Evolutionary conservation across 148 eudicot genomes (phyloP).

Genomic region (Vaccinium myrtillus): DNA sequence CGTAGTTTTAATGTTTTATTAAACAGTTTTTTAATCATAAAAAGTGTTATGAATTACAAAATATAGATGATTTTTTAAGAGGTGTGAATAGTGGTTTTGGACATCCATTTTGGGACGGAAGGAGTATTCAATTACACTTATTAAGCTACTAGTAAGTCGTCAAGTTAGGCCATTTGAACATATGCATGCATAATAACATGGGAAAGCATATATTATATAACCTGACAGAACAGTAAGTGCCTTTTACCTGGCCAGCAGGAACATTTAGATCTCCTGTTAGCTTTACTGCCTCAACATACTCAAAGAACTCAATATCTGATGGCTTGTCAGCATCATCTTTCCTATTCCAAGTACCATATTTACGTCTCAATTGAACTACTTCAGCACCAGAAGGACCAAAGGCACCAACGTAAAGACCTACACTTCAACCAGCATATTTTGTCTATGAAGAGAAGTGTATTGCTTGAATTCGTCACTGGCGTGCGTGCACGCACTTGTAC

Average conservation of each 20-base stretch:
- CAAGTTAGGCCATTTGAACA: background rate
- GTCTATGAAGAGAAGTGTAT: background rate
- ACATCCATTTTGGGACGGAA: too few species aligned
- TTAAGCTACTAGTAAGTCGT: background rate
- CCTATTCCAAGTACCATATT: slow-evolving; percentile 85
- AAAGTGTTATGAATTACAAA: too few species aligned
- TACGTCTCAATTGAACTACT: slow-evolving; percentile 88
- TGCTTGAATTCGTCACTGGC: background rate
- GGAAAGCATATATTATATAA: background rate
- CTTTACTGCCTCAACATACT: slow-evolving; percentile 99
- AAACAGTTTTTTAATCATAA: too few species aligned
- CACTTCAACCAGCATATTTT: slow-evolving; percentile 17
- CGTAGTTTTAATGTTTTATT: too few species aligned
- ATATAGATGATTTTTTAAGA: too few species aligned
- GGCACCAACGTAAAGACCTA: slow-evolving; percentile 94
- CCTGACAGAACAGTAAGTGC: background rate
- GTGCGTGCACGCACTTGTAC: background rate
- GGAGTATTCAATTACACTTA: background rate
- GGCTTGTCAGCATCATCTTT: slow-evolving; percentile 47
- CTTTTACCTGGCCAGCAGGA: slow-evolving; percentile 91
- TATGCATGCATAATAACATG: background rate
- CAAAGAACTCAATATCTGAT: slow-evolving; percentile 82
- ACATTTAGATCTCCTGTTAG: slow-evolving; percentile 92
- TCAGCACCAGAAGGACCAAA: slow-evolving; percentile 96
- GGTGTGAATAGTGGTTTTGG: too few species aligned